These are phyloP conservation scores for Stemphylium vesicarium DNA, from an alignment of 2,329 filamentous ascomycete species.

Conservation along the genomic window DNA sequence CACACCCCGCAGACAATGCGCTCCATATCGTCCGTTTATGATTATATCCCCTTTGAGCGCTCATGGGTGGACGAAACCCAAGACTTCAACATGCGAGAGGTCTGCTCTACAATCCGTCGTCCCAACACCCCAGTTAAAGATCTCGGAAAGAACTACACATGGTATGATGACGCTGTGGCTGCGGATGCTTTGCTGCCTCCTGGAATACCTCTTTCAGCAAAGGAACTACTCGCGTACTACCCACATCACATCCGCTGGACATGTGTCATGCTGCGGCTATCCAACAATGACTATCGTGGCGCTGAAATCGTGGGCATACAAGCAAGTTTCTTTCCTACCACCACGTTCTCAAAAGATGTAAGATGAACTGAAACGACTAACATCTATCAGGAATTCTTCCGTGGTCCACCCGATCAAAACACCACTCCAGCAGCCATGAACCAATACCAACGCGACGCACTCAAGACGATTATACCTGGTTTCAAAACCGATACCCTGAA, in stretches of 20 bases:
- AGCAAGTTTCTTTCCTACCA: neutral
- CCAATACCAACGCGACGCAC: conserved; percentile 19
- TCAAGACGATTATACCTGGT: conserved; percentile 10
- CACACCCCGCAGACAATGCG: neutral
- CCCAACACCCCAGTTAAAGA: neutral
- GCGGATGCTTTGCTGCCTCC: conserved; percentile 35
- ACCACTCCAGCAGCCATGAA: conserved; percentile 16
- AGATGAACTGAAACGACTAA: neutral
- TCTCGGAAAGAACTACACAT: conserved; percentile 12
- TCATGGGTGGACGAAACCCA: conserved; percentile 29
- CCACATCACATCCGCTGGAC: conserved; percentile 36
- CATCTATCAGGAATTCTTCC: conserved; percentile 23
- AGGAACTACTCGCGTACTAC: conserved; percentile 37
- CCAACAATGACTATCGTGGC: conserved; percentile 29
- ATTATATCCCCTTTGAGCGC: conserved; percentile 16
- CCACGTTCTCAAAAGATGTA: neutral
- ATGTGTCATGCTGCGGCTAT: conserved; percentile 30
- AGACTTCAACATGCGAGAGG: conserved; percentile 19
- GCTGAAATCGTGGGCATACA: conserved; percentile 31
- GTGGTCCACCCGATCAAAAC: conserved; percentile 10
- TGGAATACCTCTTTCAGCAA: conserved; percentile 30
- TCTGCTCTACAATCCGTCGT: conserved; percentile 1
- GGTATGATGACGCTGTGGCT: conserved; percentile 29
- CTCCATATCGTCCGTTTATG: neutral
- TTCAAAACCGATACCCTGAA: conserved; percentile 20